These are phyloP conservation scores for Babesia sp. DNA, from an alignment of 169 alveolate genomes.

Conservation along the genomic window DNA sequence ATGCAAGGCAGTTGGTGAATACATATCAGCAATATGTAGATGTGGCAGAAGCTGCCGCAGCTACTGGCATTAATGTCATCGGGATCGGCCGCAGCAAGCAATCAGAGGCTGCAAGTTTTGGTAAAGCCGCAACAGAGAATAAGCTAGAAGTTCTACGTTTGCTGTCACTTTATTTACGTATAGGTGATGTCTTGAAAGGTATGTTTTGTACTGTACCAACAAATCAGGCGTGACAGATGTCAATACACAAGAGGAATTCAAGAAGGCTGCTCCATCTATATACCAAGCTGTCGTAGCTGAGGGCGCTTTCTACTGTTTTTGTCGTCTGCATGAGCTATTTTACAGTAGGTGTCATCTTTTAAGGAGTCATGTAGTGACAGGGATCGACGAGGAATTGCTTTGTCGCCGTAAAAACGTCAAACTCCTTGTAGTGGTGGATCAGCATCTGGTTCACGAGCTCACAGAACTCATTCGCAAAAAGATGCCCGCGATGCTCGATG, in stretches of 20 bases:
- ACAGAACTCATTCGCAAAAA: not conserved
- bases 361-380: not conserved
- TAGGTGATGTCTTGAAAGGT: constrained; percentile 16
- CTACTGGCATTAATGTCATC: not conserved
- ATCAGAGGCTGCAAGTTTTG: constrained; percentile 46
- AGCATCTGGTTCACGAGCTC: constrained; percentile 16
- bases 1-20: constrained; percentile 5
- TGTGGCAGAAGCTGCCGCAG: constrained; percentile 1
- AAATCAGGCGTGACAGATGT: not conserved
- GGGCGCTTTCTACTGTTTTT: constrained; percentile 18
- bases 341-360: constrained; percentile 4
- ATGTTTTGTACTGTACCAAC: not conserved
- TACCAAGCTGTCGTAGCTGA: constrained; percentile 29
- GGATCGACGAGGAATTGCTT: constrained; percentile 6
- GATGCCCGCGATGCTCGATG: not conserved
- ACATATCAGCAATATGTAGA: constrained; percentile 23
- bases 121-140: constrained; percentile 46
- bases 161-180: constrained; percentile 31
- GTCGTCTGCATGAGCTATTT: constrained; percentile 10
- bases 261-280: constrained; percentile 21
- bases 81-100: constrained; percentile 41
- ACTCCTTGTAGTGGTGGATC: constrained; percentile 30
- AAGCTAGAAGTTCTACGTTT: constrained; percentile 36
- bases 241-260: constrained; percentile 18
- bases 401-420: constrained; percentile 22